A percentile compares a stretch with the other conserved stretches of the same genome.
phyloP scores from a whole-genome alignment of 2,329 filamentous ascomycete genomes.

The Beauveria scarabaeidicola region DNA sequence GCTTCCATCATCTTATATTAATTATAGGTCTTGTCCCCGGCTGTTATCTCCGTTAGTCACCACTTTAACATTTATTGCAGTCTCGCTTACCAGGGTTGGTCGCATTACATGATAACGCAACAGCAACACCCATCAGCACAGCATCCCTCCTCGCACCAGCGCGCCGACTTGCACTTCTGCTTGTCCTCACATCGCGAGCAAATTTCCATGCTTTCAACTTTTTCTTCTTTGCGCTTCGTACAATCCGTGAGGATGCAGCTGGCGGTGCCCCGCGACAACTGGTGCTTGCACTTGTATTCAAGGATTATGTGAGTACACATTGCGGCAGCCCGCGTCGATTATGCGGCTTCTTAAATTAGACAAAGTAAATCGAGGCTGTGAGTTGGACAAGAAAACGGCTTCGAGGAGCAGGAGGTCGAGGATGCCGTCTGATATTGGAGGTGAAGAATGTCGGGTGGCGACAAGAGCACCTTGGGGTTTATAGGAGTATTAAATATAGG shows the following conservation, averaged over 20 bases:
- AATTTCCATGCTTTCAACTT: slow-evolving; percentile 22
- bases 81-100: not conserved
- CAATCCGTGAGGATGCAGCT: slow-evolving; percentile 27
- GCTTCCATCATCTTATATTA: not conserved
- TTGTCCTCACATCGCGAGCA: slow-evolving; percentile 28
- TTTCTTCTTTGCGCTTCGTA: slow-evolving; percentile 22
- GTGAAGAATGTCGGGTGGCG: not conserved
- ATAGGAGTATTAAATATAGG: not conserved
- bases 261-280: slow-evolving; percentile 26
- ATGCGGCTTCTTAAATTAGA: not conserved
- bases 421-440: not conserved
- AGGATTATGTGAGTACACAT: slow-evolving; percentile 28
- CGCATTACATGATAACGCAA: slow-evolving; percentile 7
- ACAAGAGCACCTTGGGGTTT: not conserved
- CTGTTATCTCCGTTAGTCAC: not conserved
- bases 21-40: not conserved
- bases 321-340: not conserved
- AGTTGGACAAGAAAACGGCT: not conserved
- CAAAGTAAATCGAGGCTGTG: not conserved
- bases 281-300: slow-evolving; percentile 30
- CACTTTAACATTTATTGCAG: not conserved
- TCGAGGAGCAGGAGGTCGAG: not conserved
- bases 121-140: slow-evolving; percentile 13
- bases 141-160: slow-evolving; percentile 30
- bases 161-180: slow-evolving; percentile 23